Evolutionary conservation across 2,329 filamentous ascomycete genomes (phyloP), one percentile per base, ranked within the genome.

Genomic region (Penicillium sp.): DNA sequence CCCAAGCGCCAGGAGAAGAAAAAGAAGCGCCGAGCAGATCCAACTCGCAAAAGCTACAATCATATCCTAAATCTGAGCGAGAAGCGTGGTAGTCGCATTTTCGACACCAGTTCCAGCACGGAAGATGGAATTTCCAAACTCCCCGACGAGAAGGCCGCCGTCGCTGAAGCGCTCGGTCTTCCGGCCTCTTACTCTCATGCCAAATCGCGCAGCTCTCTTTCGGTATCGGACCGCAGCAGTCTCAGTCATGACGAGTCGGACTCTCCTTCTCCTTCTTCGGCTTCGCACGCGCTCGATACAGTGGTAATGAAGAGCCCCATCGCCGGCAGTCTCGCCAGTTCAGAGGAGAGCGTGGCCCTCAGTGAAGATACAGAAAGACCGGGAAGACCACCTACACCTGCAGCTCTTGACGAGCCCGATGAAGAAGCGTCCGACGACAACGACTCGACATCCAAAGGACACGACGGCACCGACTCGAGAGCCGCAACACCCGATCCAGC

Each of bases 1-100:
- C 87, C 88, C 53, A 95, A 95, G 73, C 86, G 91, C 18, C 82
- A 88, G 65, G 93, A 93, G 72, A 95, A 95, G 74, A 95, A 93
- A 72, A 80, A 81, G 51, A 95, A 95, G 75, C 84, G 91, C 27
- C 80, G 83, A 44, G 83, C 87, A 46, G 89, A 95, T 60, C 84
- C 88, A 5, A 78, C 76, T 13, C 81, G 90, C 29, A 83, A 87
- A 58, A 87, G 84, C 39, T 95, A 95, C 66, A 78, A 84, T 44
- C 81, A 85, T 46, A 89, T 95, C 70, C 74, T 95, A 8, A 82
- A 87, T 44, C 79, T 87, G 59, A 83, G 79, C 42, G 78, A 76
- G 42, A 59, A 64, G 9, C 66, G 67, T 31, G 77, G 77, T 10
- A 75, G 79, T 18, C 76, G 78, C 45, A 68, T 82, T 29, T 75